A percentile compares a stretch with the other conserved stretches of the same genome.
Conservation (phyloP, 495 filamentous ascomycete genomes). For the Penicillium mononematosum region DNA sequence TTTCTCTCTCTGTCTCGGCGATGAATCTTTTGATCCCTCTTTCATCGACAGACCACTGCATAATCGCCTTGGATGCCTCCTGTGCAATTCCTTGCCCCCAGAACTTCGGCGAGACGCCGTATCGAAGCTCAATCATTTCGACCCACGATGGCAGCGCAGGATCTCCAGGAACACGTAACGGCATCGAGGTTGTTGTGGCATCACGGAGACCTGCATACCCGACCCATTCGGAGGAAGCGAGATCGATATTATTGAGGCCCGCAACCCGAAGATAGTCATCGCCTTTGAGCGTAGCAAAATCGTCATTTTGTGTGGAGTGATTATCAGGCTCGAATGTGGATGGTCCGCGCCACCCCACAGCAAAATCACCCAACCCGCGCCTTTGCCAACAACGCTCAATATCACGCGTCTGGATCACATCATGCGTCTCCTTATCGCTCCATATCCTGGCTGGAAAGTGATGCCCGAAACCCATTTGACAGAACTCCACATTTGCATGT, state of each 20-base stretch:
- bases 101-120: conserved; percentile 21
- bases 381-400: conserved; percentile 23
- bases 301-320: not conserved
- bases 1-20: conserved; percentile 28
- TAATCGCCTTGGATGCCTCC: conserved; percentile 23
- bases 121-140: conserved; percentile 30
- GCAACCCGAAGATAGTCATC: conserved; percentile 1
- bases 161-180: conserved; percentile 16
- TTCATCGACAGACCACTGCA: conserved; percentile 22
- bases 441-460: conserved; percentile 20
- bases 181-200: conserved; percentile 28
- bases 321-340: not conserved
- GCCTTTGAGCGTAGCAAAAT: conserved; percentile 3
- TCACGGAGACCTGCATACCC: conserved; percentile 32
- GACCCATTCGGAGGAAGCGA: conserved; percentile 22
- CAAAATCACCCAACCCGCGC: conserved; percentile 25
- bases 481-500: conserved; percentile 23
- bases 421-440: conserved; percentile 25
- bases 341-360: conserved; percentile 18
- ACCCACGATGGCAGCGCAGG: conserved; percentile 21
- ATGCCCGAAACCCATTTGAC: conserved; percentile 25
- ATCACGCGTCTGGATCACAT: conserved; percentile 24
- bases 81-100: conserved; percentile 27
- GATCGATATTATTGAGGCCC: not conserved
- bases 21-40: conserved; percentile 29